phyloP scores from a whole-genome alignment of 176 grass and related monocot species.

The Eragrostis curvula region DNA sequence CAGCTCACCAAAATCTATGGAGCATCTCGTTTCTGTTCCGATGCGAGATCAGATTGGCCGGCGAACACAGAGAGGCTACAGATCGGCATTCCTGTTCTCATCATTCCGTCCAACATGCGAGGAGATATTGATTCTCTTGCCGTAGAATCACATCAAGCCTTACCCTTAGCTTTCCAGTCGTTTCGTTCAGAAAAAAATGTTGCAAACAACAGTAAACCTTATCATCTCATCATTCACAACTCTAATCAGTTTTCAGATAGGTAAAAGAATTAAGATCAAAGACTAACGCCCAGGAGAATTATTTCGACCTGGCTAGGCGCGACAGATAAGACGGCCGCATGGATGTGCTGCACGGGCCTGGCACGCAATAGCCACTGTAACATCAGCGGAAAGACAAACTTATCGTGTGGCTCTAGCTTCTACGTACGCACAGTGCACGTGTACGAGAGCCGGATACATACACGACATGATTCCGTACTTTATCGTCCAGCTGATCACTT shows the following conservation, averaged over 20 bases:
- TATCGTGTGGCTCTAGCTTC: constrained; percentile 21
- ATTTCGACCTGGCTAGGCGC: not conserved
- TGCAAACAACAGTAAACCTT: not conserved
- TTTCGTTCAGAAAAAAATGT: too few relatives aligned
- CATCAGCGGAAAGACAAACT: not conserved
- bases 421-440: not conserved
- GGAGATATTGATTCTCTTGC: constrained; percentile 4
- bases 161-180: not conserved
- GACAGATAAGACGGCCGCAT: not conserved
- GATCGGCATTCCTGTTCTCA: not conserved
- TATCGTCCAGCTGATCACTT: not conserved
- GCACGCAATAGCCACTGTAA: not conserved
- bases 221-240: not conserved
- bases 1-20: constrained; percentile 21
- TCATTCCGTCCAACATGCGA: not conserved
- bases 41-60: not conserved
- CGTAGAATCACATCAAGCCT: constrained; percentile 36
- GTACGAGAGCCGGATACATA: not conserved
- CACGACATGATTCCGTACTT: not conserved
- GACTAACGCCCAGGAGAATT: not conserved
- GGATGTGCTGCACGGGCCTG: not conserved
- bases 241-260: not conserved
- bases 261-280: not conserved
- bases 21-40: constrained; percentile 4
- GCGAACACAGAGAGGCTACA: not conserved